Base-by-base conservation (phyloP, 352 stramenopile genomes). In the Blastocystis sp. region DNA sequence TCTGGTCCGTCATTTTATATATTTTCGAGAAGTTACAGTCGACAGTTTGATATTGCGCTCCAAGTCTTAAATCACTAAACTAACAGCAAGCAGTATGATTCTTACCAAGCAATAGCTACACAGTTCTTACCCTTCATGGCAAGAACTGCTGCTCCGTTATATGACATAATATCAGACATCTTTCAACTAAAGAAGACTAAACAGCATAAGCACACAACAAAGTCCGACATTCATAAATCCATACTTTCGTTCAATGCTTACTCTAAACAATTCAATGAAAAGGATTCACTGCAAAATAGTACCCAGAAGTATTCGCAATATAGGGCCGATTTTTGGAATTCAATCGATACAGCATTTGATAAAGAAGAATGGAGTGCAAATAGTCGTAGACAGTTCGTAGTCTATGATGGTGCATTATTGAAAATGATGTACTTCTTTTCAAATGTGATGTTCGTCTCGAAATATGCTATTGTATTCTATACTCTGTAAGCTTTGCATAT, bases 51-150 rank as follows among this genome's bases (percentile, higher is more conserved):
- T 93, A 93, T 92, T 98, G 96, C 64, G 97, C 93, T 55, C 97
- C 97, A 56, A 99, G 92, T 89, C 97, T 95, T 87, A 95, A 96
- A 93, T 99, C 97, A 63, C 95, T 97, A 20, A 15, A 18, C 18
- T 76, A 56, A 47, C 6, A 66, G 62, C 41, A n/a, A 47, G 26
- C 0, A 37, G 13, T 11, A 34, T 34, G 80, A 45, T 54, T 23
- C 90, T 73, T 91, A 96, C 94, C 94, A 95, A 61, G 96, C 96
- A 90, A 99, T 99, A 39, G 94, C 97, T 43, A 99, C 96, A 91
- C 97, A 99, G 92, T 98, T 95, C 91, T 99, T 98, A 87, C 97
- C 97, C 34, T 95, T 94, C 97, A 99, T 99, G 87, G 96, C 97
- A 90, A 99, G 97, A 87, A 99, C 97, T 70, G 96, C 97, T 69